These are phyloP conservation scores for Rhizopus sp. DNA, from an alignment of 371 early-diverging fungal genomes.

Conservation along the genomic window DNA sequence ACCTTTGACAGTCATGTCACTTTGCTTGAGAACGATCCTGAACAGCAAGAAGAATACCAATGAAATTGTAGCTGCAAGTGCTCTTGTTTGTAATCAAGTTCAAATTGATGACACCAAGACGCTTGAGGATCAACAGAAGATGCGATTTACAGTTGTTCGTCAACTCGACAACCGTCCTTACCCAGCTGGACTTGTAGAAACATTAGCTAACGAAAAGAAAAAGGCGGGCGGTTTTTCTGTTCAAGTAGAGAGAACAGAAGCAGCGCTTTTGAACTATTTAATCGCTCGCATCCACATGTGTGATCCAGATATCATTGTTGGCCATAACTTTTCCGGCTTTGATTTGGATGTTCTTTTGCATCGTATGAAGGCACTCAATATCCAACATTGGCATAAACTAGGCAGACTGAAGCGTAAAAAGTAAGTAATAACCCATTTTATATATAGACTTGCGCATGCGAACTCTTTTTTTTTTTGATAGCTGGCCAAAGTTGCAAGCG, in stretches of 20 bases:
- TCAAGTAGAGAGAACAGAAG: conserved; percentile 62
- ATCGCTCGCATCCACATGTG: conserved; percentile 70
- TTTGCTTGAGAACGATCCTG: conserved; percentile 81
- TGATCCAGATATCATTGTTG: conserved; percentile 97
- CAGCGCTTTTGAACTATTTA: conserved; percentile 67
- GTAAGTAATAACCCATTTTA: conserved; percentile 38
- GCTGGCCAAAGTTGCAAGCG: conserved; percentile 79
- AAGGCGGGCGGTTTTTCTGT: conserved; percentile 28
- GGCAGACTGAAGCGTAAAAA: conserved; percentile 84
- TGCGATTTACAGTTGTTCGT: conserved; percentile 69
- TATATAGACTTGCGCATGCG: not conserved
- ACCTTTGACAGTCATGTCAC: conserved; percentile 83
- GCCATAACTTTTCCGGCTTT: conserved; percentile 95
- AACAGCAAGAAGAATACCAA: conserved; percentile 80
- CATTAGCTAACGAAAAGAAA: conserved; percentile 30
- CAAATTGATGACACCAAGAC: conserved; percentile 58
- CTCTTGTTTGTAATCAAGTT: conserved; percentile 39
- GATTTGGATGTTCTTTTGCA: conserved; percentile 91
- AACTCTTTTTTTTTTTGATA: conserved; percentile 10
- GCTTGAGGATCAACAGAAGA: conserved; percentile 43
- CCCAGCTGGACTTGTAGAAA: conserved; percentile 64
- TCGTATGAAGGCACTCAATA: conserved; percentile 84
- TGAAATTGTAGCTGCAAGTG: conserved; percentile 78
- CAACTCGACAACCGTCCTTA: conserved; percentile 63
- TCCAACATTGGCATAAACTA: conserved; percentile 56